These are phyloP conservation scores for Hypoxylon rubiginosum DNA, from an alignment of 2,329 filamentous ascomycete species.

Conservation along the genomic window DNA sequence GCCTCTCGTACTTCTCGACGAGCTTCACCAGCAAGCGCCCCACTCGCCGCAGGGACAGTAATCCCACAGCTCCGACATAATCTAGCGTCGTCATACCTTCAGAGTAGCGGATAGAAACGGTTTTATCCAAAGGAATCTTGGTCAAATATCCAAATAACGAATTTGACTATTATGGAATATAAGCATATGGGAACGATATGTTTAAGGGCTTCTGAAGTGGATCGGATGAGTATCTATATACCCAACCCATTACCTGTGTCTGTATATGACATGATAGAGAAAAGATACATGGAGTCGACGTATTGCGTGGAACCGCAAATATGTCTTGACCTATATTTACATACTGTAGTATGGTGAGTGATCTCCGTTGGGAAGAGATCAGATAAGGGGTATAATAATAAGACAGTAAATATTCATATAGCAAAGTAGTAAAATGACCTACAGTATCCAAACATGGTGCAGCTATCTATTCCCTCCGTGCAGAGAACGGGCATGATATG, in stretches of 20 bases:
- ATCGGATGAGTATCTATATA: slow-evolving; percentile 7
- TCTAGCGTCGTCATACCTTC: slow-evolving; percentile 13
- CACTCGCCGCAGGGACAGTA: slow-evolving; percentile 26
- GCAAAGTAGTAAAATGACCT: neutral
- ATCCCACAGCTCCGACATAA: slow-evolving; percentile 24
- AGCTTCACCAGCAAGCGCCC: slow-evolving; percentile 35
- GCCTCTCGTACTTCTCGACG: slow-evolving; percentile 39
- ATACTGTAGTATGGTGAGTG: neutral
- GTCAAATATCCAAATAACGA: neutral
- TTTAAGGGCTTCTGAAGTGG: neutral
- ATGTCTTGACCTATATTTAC: slow-evolving; percentile 1
- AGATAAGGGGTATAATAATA: neutral
- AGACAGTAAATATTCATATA: slow-evolving; percentile 5
- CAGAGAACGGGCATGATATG: neutral
- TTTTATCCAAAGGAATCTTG: neutral
- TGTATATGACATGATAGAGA: slow-evolving; percentile 5
- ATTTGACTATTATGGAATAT: neutral
- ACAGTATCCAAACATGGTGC: neutral
- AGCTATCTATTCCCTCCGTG: neutral
- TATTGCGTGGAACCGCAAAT: neutral
- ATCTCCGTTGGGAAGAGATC: neutral
- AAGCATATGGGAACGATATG: neutral
- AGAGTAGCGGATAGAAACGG: slow-evolving; percentile 17
- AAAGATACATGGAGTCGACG: neutral
- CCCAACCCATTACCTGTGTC: neutral